Percentiles rank a stretch among this genome's conserved stretches.
phyloP scores from a whole-genome alignment of 306 rosid genomes.

The Medicago ruthenica region DNA sequence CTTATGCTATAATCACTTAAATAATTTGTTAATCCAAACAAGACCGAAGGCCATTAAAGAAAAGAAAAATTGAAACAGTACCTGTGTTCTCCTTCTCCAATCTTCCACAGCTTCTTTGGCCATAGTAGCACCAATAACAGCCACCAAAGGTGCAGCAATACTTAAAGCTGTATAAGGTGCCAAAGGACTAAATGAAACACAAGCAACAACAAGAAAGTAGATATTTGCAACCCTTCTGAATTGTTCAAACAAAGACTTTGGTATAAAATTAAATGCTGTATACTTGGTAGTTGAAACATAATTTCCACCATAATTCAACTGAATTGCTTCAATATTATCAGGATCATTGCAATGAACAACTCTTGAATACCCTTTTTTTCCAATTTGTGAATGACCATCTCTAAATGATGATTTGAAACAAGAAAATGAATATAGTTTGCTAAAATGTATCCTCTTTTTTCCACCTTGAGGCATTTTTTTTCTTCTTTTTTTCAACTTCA shows the following conservation, averaged over 20 bases:
- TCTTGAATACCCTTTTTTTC: conserved; percentile 73
- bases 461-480: conserved; percentile 62
- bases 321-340: conserved; percentile 56
- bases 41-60: not conserved
- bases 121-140: conserved; percentile 87
- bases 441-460: conserved; percentile 62
- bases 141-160: conserved; percentile 66
- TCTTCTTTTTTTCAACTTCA: conserved; percentile 26
- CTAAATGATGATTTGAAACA: conserved; percentile 54
- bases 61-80: conserved; percentile 30
- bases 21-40: not conserved
- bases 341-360: conserved; percentile 75
- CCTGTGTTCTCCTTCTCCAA: conserved; percentile 96
- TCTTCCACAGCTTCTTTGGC: conserved; percentile 92
- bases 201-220: conserved; percentile 84
- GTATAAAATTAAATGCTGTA: conserved; percentile 68
- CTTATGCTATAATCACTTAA: not conserved
- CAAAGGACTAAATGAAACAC: conserved; percentile 84
- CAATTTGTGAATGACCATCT: conserved; percentile 68
- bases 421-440: conserved; percentile 71
- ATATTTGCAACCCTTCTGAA: conserved; percentile 91
- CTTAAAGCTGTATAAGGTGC: conserved; percentile 76
- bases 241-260: conserved; percentile 91
- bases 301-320: conserved; percentile 67
- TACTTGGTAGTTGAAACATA: conserved; percentile 88